Conservation (phyloP, 176 grass and related monocot species). For the Hsuehochloa calcarea region DNA sequence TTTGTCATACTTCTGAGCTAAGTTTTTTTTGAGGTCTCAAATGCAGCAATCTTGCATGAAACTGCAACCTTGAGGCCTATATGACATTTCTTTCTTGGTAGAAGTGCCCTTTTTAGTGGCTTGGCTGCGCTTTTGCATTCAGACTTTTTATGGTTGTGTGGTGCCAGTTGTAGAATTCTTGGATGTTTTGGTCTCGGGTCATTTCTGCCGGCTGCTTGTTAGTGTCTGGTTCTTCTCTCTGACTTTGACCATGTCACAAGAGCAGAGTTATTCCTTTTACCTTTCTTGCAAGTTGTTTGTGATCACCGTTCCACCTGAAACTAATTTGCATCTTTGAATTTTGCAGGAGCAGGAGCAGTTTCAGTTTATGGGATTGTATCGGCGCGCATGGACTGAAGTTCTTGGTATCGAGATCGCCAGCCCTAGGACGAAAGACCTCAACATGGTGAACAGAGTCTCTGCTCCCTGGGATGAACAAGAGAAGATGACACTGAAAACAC, state of each 20-base stretch:
- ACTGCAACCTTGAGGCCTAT: background rate
- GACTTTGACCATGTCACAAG: constrained; percentile 46
- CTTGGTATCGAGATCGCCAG: constrained; percentile 40
- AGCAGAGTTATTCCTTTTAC: background rate
- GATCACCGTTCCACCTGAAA: constrained; percentile 3
- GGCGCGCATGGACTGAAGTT: constrained; percentile 47
- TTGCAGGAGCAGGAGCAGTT: constrained; percentile 16
- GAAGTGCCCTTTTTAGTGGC: constrained; percentile 1
- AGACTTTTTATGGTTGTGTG: constrained; percentile 8
- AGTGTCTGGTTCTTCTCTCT: constrained; percentile 24
- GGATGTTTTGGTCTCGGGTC: constrained; percentile 11
- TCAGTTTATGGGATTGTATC: constrained; percentile 63
- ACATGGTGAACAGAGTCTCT: constrained; percentile 33
- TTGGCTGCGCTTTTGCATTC: background rate
- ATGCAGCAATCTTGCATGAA: background rate
- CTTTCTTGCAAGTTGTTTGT: background rate
- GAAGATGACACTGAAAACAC: background rate
- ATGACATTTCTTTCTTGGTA: background rate
- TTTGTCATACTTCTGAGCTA: background rate
- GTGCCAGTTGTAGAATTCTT: constrained; percentile 32
- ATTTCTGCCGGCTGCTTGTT: constrained; percentile 33
- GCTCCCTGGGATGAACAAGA: background rate
- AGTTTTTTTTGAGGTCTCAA: background rate
- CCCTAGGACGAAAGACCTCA: background rate
- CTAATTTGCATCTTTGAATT: background rate